Conservation (phyloP, 2,329 filamentous ascomycete species). For the Pseudogymnoascus sp. region DNA sequence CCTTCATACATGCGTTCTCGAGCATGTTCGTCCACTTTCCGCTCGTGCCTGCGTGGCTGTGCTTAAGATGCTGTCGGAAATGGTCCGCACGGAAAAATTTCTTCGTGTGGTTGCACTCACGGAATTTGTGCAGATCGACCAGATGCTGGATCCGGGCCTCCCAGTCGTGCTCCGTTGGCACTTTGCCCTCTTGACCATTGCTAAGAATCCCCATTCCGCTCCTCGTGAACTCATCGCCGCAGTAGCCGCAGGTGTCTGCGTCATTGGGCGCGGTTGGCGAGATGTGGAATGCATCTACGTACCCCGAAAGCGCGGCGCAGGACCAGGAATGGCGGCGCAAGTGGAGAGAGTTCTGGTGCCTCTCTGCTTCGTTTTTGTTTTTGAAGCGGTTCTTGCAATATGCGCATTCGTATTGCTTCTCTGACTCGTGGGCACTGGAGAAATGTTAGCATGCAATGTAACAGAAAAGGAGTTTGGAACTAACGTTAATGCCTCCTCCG, state of each 20-base stretch:
- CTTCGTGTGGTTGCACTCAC: conserved; percentile 96
- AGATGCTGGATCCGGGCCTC: conserved; percentile 78
- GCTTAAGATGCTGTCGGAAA: conserved; percentile 95
- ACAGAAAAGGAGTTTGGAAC: conserved; percentile 26
- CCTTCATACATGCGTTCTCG: conserved; percentile 93
- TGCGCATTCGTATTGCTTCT: conserved; percentile 91
- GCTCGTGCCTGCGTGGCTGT: conserved; percentile 90
- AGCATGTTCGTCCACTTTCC: conserved; percentile 99
- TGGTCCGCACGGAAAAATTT: conserved; percentile 97
- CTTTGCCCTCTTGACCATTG: conserved; percentile 29
- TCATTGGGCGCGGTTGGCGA: conserved; percentile 58
- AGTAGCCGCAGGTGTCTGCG: conserved; percentile 85
- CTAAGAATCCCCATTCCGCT: conserved; percentile 36
- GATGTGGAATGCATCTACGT: conserved; percentile 77
- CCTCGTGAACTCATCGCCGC: conserved; percentile 72
- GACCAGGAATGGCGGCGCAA: conserved; percentile 93
- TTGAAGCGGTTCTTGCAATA: conserved; percentile 96
- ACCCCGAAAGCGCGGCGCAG: conserved; percentile 73
- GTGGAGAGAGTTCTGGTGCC: conserved; percentile 92
- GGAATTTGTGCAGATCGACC: conserved; percentile 87
- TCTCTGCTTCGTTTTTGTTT: conserved; percentile 96
- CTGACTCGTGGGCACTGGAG: conserved; percentile 71
- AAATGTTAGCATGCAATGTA: conserved; percentile 22
- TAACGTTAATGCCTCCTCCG: conserved; percentile 73
- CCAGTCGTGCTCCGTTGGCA: conserved; percentile 75